A percentile compares a stretch with the other conserved stretches of the same genome.
These are phyloP conservation scores for Grigorovia transvaalensis DNA, from an alignment of 805 yeast genomes.

Conservation along the genomic window DNA sequence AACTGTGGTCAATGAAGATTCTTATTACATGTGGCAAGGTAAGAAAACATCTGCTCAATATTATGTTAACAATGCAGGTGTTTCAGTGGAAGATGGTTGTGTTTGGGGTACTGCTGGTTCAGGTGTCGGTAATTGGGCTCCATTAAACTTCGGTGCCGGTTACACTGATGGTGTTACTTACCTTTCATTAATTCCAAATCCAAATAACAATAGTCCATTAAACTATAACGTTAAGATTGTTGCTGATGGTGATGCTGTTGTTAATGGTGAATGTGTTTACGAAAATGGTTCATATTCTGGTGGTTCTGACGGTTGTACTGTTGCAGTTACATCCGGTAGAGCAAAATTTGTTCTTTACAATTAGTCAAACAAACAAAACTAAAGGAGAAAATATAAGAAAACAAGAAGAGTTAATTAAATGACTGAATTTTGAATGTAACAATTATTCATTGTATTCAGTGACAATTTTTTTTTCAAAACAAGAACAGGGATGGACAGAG, in stretches of 20 bases:
- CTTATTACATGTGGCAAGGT: slow-evolving; percentile 79
- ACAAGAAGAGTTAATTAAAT: background rate
- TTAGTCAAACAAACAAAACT: slow-evolving; percentile 1
- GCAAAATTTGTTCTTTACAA: slow-evolving; percentile 74
- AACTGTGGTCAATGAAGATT: slow-evolving; percentile 69
- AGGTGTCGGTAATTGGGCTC: slow-evolving; percentile 97
- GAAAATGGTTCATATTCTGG: slow-evolving; percentile 51
- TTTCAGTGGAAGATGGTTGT: slow-evolving; percentile 84
- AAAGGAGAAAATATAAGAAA: background rate
- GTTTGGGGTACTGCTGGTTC: slow-evolving; percentile 80
- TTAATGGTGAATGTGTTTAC: slow-evolving; percentile 72
- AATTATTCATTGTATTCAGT: background rate
- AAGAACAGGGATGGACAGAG: background rate
- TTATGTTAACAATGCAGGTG: slow-evolving; percentile 96
- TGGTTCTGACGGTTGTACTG: slow-evolving; percentile 87
- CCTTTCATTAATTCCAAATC: slow-evolving; percentile 90
- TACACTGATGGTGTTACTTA: slow-evolving; percentile 60
- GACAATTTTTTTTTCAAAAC: background rate
- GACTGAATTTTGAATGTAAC: background rate
- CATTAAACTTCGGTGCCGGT: slow-evolving; percentile 92
- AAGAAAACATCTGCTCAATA: slow-evolving; percentile 85
- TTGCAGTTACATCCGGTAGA: slow-evolving; percentile 71
- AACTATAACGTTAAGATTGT: slow-evolving; percentile 74
- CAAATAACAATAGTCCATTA: slow-evolving; percentile 64
- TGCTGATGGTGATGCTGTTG: slow-evolving; percentile 52